Evolutionary conservation across 2,329 filamentous ascomycete species (phyloP).

Genomic region (Penicillium hesseltinei): DNA sequence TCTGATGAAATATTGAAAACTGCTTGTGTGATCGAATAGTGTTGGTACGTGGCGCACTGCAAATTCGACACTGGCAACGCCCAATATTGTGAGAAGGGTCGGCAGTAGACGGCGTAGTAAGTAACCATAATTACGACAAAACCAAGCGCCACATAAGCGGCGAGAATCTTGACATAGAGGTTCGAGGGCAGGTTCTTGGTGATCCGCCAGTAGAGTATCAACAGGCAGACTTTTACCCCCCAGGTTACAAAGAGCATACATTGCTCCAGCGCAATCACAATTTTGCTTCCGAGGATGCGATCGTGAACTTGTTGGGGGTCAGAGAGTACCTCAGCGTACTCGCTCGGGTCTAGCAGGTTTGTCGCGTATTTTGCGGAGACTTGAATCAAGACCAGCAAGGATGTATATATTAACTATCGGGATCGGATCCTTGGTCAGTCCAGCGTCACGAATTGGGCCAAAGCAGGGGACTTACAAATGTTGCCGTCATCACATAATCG

Average conservation of each 20-base stretch:
- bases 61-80: slow-evolving; percentile 43
- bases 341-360: slow-evolving; percentile 41
- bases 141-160: slow-evolving; percentile 43
- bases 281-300: slow-evolving; percentile 49
- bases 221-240: slow-evolving; percentile 52
- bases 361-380: slow-evolving; percentile 39
- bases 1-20: slow-evolving; percentile 48
- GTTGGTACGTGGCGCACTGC: slow-evolving; percentile 43
- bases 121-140: slow-evolving; percentile 51
- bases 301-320: slow-evolving; percentile 41
- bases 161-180: slow-evolving; percentile 40
- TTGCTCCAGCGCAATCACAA: slow-evolving; percentile 51
- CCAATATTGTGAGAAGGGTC: slow-evolving; percentile 52
- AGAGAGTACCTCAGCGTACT: slow-evolving; percentile 31
- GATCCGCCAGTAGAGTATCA: slow-evolving; percentile 50
- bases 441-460: background rate
- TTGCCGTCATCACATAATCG: slow-evolving; percentile 39
- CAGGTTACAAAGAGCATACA: slow-evolving; percentile 51
- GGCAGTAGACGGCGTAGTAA: slow-evolving; percentile 52
- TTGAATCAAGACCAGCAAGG: slow-evolving; percentile 37
- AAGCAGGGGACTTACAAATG: slow-evolving; percentile 32
- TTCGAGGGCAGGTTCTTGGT: slow-evolving; percentile 41
- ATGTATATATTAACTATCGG: slow-evolving; percentile 34
- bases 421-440: background rate
- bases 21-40: slow-evolving; percentile 44